A percentile compares a stretch with the other conserved stretches of the same genome.
Evolutionary conservation across 73 alveolate genomes (phyloP).

Genomic region (Paramecium primaurelia): DNA sequence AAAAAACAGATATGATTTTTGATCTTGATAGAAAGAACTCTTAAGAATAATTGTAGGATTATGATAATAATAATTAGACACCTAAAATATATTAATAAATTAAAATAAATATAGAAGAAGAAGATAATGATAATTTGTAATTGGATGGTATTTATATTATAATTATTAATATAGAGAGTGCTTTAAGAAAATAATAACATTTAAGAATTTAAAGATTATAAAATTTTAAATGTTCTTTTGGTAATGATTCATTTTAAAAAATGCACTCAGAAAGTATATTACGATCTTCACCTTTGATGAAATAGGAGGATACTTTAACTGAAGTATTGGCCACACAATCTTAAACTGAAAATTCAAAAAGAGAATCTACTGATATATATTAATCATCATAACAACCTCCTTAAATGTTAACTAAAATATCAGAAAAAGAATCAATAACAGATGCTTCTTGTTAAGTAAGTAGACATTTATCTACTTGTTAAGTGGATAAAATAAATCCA

Average conservation of each 20-base stretch:
- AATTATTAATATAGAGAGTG: not conserved
- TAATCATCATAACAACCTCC: not conserved
- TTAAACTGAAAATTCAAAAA: not conserved
- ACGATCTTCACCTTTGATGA: not conserved
- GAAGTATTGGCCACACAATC: not conserved
- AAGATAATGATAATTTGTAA: not conserved
- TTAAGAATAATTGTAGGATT: not conserved
- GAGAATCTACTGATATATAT: not conserved
- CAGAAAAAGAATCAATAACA: not conserved
- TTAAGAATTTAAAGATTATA: not conserved
- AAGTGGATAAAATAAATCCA: not conserved
- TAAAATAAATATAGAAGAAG: not conserved
- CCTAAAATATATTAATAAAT: not conserved
- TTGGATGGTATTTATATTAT: not conserved
- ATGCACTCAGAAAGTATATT: not conserved
- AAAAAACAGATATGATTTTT: not conserved
- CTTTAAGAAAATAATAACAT: not conserved
- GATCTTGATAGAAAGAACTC: not conserved
- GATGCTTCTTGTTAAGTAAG: not conserved
- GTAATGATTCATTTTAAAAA: conserved; percentile 9
- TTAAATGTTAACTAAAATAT: not conserved
- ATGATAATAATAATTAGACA: not conserved
- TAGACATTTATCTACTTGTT: conserved; percentile 1
- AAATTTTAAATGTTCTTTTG: conserved; percentile 7
- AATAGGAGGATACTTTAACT: not conserved